These are phyloP conservation scores for Mycena venus DNA, from an alignment of 768 basidiomycete species.

Conservation along the genomic window DNA sequence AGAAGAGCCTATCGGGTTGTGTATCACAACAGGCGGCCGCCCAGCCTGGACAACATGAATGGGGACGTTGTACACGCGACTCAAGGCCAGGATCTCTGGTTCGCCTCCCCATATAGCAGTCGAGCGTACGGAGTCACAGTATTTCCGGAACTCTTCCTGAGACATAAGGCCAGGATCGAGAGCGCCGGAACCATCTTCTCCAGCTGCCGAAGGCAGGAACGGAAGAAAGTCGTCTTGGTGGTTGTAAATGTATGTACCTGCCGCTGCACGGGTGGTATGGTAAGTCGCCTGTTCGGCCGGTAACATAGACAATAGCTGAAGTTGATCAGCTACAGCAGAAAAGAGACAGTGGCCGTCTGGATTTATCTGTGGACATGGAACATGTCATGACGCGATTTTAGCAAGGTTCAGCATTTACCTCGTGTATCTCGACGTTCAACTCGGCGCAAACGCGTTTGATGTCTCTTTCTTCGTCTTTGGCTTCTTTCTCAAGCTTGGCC, in stretches of 20 bases:
- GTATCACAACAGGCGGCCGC: constrained; percentile 85
- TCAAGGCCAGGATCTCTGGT: constrained; percentile 94
- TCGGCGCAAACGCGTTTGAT: constrained; percentile 77
- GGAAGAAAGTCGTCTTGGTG: constrained; percentile 94
- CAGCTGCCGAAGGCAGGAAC: constrained; percentile 83
- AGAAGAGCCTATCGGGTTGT: constrained; percentile 66
- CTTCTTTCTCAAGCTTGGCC: constrained; percentile 72
- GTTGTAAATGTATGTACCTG: constrained; percentile 83
- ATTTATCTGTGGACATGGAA: constrained; percentile 69
- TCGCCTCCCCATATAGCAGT: constrained; percentile 98
- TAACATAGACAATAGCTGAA: constrained; percentile 78
- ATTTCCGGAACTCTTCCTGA: constrained; percentile 71
- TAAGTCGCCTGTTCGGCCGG: constrained; percentile 72
- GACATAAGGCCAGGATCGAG: constrained; percentile 81
- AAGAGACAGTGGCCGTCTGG: constrained; percentile 98
- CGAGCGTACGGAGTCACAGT: constrained; percentile 83
- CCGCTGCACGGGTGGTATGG: constrained; percentile 70
- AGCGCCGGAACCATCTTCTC: constrained; percentile 78
- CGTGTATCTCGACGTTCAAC: constrained; percentile 72
- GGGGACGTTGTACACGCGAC: constrained; percentile 82
- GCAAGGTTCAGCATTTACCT: constrained; percentile 56
- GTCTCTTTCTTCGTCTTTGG: constrained; percentile 73
- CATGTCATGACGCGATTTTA: not conserved
- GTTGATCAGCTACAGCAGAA: constrained; percentile 94
- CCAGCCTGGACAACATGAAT: constrained; percentile 93